Conservation (phyloP, 345 rosid species). For the Microthlaspi erraticum region DNA sequence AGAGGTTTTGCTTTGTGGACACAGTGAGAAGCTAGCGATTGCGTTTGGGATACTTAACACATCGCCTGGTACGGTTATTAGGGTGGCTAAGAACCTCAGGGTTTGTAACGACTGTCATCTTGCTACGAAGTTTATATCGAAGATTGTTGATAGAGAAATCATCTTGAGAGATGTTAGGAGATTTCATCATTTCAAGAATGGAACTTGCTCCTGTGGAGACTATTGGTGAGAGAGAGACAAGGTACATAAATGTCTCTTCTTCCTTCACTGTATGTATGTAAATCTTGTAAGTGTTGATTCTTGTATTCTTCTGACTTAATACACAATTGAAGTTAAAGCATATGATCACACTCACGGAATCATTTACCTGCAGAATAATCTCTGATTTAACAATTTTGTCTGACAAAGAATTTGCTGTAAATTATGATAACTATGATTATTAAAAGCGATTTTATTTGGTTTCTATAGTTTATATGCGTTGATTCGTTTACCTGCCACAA, state of each 20-base stretch:
- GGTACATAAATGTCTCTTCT: neutral
- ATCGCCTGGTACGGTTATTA: constrained; percentile 68
- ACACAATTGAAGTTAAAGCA: neutral
- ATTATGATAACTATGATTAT: neutral
- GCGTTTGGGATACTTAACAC: constrained; percentile 84
- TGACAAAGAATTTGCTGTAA: neutral
- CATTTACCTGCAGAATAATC: too few species aligned
- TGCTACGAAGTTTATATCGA: constrained; percentile 76
- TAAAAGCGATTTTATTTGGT: neutral
- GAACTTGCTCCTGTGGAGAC: constrained; percentile 81
- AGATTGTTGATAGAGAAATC: constrained; percentile 69
- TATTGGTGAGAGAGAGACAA: constrained; percentile 61
- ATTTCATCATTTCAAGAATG: constrained; percentile 86
- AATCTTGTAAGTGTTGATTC: constrained; percentile 23
- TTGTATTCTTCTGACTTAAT: constrained; percentile 17
- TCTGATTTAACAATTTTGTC: too few species aligned
- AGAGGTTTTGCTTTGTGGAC: constrained; percentile 81
- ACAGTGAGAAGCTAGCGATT: constrained; percentile 87
- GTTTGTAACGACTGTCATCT: constrained; percentile 88
- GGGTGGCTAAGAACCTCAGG: constrained; percentile 87
- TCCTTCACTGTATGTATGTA: constrained; percentile 7
- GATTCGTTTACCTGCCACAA: neutral
- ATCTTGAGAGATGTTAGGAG: constrained; percentile 81
- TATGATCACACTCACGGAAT: neutral
- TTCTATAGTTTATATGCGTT: constrained; percentile 7